Conservation (phyloP, 768 basidiomycete genomes). For the Pseudohyphozyma bogoriensis region DNA sequence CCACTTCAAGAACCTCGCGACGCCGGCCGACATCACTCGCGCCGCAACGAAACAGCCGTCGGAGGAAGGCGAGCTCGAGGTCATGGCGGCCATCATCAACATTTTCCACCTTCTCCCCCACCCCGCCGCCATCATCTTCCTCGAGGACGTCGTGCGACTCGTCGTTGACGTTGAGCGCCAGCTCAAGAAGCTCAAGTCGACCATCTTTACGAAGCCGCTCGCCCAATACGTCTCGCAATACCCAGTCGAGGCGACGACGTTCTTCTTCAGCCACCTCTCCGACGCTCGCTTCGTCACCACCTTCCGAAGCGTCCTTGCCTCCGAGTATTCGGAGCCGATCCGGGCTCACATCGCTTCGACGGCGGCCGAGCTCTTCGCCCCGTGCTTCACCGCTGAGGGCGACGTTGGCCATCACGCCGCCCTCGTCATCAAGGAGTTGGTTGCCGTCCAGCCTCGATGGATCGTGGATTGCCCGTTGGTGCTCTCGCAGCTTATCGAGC, state of each 20-base stretch:
- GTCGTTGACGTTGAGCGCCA: constrained; percentile 86
- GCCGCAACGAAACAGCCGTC: constrained; percentile 56
- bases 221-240: constrained; percentile 87
- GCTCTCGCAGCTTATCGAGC: constrained; percentile 19
- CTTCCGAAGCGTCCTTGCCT: constrained; percentile 32
- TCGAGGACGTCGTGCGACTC: constrained; percentile 72
- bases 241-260: constrained; percentile 70
- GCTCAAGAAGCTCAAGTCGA: constrained; percentile 78
- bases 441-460: constrained; percentile 59
- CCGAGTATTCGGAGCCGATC: constrained; percentile 37
- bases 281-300: constrained; percentile 48
- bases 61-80: constrained; percentile 82
- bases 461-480: constrained; percentile 51
- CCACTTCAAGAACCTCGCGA: constrained; percentile 86
- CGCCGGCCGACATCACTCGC: constrained; percentile 68
- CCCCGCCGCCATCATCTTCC: constrained; percentile 80
- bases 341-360: constrained; percentile 38
- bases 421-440: constrained; percentile 65
- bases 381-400: constrained; percentile 37
- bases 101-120: constrained; percentile 88
- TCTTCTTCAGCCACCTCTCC: constrained; percentile 68
- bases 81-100: constrained; percentile 88
- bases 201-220: constrained; percentile 86
- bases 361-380: constrained; percentile 37
- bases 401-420: constrained; percentile 49